Conservation (phyloP, 108 stramenopile genomes). For the Fragilaria radians region DNA sequence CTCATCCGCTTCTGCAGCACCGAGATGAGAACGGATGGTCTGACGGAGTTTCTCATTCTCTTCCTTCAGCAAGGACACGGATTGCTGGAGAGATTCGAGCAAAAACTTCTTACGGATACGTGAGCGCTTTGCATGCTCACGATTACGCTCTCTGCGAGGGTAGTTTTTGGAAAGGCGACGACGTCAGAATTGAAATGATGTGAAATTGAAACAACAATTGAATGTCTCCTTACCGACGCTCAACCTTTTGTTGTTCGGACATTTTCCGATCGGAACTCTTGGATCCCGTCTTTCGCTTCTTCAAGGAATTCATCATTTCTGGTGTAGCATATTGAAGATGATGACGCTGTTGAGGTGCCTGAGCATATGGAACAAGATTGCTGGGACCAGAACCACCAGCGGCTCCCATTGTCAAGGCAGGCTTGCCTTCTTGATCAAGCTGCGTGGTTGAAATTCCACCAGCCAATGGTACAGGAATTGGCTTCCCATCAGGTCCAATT, state of each 20-base stretch:
- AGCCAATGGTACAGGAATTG: constrained; percentile 48
- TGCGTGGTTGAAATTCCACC: constrained; percentile 75
- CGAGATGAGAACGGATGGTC: constrained; percentile 63
- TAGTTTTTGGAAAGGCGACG: background rate
- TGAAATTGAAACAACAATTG: background rate
- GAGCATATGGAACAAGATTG: constrained; percentile 44
- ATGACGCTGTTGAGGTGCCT: constrained; percentile 70
- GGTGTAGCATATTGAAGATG: constrained; percentile 72
- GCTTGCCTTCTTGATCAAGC: constrained; percentile 42
- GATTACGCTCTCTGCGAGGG: constrained; percentile 80
- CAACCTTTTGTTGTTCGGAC: constrained; percentile 64
- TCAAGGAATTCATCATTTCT: constrained; percentile 7
- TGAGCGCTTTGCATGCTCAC: constrained; percentile 90
- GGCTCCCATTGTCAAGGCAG: constrained; percentile 56
- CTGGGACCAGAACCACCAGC: constrained; percentile 15
- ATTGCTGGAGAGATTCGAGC: constrained; percentile 89
- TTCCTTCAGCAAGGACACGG: constrained; percentile 68
- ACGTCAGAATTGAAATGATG: constrained; percentile 5
- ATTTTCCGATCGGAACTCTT: constrained; percentile 36
- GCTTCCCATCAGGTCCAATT: constrained; percentile 23
- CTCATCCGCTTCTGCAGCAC: constrained; percentile 51
- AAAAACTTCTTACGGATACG: constrained; percentile 96
- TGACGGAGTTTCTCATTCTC: constrained; percentile 81
- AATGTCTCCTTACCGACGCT: constrained; percentile 50
- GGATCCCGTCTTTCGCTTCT: constrained; percentile 8